phyloP scores from a whole-genome alignment of 108 stramenopile genomes.

The Aurantiochytrium sp. region DNA sequence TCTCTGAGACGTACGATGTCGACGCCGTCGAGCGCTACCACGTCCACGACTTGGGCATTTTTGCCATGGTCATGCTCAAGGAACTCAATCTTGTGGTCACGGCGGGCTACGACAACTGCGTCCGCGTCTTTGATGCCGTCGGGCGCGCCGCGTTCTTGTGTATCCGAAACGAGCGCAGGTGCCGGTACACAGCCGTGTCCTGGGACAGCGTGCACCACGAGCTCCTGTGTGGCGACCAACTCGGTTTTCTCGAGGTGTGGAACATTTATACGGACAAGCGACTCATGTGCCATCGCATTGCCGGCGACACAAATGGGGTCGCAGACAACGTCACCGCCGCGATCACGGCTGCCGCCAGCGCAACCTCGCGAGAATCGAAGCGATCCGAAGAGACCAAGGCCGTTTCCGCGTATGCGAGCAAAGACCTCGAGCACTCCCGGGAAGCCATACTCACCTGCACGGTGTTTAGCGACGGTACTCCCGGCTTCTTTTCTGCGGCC shows the following conservation, averaged over 20 bases:
- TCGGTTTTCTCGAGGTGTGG: neutral
- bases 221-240: neutral
- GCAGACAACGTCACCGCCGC: neutral
- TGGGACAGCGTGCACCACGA: neutral
- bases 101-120: neutral
- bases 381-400: too few species aligned
- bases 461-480: neutral
- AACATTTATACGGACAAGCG: conserved; percentile 22
- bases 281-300: neutral
- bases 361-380: neutral
- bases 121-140: conserved; percentile 1
- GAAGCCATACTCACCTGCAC: neutral
- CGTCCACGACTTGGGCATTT: neutral
- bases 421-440: too few species aligned
- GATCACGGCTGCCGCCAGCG: neutral
- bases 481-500: neutral
- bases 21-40: neutral
- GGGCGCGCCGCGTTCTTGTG: neutral
- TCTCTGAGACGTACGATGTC: neutral
- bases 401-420: too few species aligned
- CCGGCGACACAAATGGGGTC: neutral
- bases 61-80: neutral
- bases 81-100: conserved; percentile 6
- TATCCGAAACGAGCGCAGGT: neutral
- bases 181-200: neutral